Percentiles rank a stretch among this genome's conserved stretches.
phyloP scores from a whole-genome alignment of 2,329 filamentous ascomycete genomes.

The Ilyonectria robusta region DNA sequence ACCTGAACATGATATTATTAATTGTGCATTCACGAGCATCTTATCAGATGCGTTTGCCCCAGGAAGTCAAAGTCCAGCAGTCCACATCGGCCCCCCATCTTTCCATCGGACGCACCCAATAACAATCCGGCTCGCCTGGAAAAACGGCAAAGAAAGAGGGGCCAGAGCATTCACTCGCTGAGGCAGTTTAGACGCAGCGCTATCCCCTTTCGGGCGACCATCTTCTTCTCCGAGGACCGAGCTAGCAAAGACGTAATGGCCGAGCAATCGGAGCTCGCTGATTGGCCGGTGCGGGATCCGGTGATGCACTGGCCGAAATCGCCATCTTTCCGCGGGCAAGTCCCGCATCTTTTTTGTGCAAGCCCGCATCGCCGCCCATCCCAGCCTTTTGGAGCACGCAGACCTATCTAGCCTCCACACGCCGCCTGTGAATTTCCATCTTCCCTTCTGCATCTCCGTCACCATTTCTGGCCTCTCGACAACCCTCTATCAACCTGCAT shows the following conservation, averaged over 20 bases:
- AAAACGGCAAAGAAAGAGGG: neutral
- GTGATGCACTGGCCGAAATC: conserved; percentile 48
- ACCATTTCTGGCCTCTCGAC: neutral
- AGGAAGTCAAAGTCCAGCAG: conserved; percentile 4
- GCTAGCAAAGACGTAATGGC: conserved; percentile 50
- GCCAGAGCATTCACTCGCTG: neutral
- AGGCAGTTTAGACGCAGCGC: neutral
- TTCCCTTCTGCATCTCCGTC: conserved; percentile 12
- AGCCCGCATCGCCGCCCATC: conserved; percentile 39
- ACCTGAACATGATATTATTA: conserved; percentile 25
- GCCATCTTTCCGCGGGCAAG: conserved; percentile 44
- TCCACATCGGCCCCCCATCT: conserved; percentile 2
- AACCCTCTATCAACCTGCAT: neutral
- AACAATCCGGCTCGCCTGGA: neutral
- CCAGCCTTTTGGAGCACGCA: conserved; percentile 31
- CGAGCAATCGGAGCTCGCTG: conserved; percentile 47
- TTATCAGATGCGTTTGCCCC: conserved; percentile 27
- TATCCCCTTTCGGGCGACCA: conserved; percentile 19
- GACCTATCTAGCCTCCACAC: conserved; percentile 39
- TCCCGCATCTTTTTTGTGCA: conserved; percentile 49
- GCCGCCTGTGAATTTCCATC: conserved; percentile 20
- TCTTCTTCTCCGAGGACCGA: conserved; percentile 48
- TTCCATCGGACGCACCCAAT: neutral
- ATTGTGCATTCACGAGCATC: conserved; percentile 23
- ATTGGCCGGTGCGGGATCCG: conserved; percentile 38